These are phyloP conservation scores for Pseudocercospora fuligena DNA, from an alignment of 2,329 filamentous ascomycete species.

Conservation along the genomic window DNA sequence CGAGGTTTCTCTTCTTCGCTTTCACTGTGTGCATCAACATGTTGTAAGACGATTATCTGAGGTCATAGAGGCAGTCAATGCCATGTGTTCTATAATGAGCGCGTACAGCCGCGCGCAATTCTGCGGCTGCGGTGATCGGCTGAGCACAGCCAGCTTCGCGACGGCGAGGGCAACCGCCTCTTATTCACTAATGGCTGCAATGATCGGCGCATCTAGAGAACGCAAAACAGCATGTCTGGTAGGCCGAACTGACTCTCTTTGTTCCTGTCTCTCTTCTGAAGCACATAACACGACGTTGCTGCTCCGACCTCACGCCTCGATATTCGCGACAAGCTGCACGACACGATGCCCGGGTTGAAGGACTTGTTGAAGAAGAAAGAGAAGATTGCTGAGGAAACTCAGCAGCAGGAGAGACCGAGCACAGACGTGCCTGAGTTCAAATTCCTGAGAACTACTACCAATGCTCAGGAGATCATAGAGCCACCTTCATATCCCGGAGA, in stretches of 20 bases:
- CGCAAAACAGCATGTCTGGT: background rate
- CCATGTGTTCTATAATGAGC: constrained; percentile 6
- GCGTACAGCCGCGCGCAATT: constrained; percentile 3
- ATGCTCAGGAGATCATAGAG: constrained; percentile 76
- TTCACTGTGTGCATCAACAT: background rate
- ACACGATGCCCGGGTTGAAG: constrained; percentile 60
- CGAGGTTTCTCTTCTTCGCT: background rate
- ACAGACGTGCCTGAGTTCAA: constrained; percentile 67
- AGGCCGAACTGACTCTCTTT: constrained; percentile 2
- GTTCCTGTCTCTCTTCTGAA: background rate
- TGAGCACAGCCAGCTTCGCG: constrained; percentile 3
- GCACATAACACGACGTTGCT: background rate
- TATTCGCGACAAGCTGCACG: background rate
- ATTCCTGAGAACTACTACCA: constrained; percentile 83
- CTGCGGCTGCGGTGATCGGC: background rate
- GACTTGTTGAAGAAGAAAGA: constrained; percentile 68
- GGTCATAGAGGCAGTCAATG: background rate
- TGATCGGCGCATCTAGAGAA: background rate
- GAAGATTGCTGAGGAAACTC: constrained; percentile 49
- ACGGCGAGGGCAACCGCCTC: constrained; percentile 1
- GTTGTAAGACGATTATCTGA: background rate
- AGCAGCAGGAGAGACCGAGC: constrained; percentile 40
- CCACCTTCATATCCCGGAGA: constrained; percentile 64
- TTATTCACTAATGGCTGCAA: background rate
- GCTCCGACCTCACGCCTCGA: background rate